A percentile compares a stretch with the other conserved stretches of the same genome.
Evolutionary conservation across 1,284 basidiomycete genomes (phyloP).

Genomic region (Microbotryomycetes sp.): DNA sequence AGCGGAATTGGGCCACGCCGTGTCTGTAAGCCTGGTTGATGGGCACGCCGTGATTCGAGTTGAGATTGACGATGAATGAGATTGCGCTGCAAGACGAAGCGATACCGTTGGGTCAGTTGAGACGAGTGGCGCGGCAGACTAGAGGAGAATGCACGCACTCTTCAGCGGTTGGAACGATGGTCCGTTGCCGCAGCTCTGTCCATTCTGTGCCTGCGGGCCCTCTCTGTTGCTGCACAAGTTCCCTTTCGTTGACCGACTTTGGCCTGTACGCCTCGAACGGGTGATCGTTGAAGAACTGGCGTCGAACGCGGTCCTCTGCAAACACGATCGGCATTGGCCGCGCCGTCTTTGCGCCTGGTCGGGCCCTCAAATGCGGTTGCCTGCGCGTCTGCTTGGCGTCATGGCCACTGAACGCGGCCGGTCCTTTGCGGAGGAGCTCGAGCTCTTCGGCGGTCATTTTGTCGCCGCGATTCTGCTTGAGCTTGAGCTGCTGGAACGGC

Average conservation of each 20-base stretch:
- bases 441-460: conserved; percentile 16
- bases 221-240: conserved; percentile 45
- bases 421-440: conserved; percentile 26
- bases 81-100: conserved; percentile 65
- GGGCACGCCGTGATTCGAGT: conserved; percentile 57
- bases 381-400: conserved; percentile 19
- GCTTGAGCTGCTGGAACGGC: conserved; percentile 43
- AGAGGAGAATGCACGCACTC: conserved; percentile 55
- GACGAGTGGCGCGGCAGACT: too few relatives aligned
- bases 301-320: conserved; percentile 74
- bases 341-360: conserved; percentile 42
- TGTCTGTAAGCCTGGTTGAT: conserved; percentile 72
- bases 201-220: conserved; percentile 58
- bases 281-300: conserved; percentile 91
- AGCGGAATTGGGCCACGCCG: conserved; percentile 76
- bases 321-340: conserved; percentile 64
- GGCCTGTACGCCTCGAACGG: conserved; percentile 91
- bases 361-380: conserved; percentile 7
- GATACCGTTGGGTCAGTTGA: too few relatives aligned
- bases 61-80: conserved; percentile 69
- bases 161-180: conserved; percentile 45
- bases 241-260: conserved; percentile 62
- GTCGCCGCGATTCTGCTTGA: conserved; percentile 12
- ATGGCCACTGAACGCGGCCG: conserved; percentile 30
- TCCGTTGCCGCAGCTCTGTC: conserved; percentile 68